Evolutionary conservation across 2,329 filamentous ascomycete genomes (phyloP).

Genomic region (Phialocephala subalpina): DNA sequence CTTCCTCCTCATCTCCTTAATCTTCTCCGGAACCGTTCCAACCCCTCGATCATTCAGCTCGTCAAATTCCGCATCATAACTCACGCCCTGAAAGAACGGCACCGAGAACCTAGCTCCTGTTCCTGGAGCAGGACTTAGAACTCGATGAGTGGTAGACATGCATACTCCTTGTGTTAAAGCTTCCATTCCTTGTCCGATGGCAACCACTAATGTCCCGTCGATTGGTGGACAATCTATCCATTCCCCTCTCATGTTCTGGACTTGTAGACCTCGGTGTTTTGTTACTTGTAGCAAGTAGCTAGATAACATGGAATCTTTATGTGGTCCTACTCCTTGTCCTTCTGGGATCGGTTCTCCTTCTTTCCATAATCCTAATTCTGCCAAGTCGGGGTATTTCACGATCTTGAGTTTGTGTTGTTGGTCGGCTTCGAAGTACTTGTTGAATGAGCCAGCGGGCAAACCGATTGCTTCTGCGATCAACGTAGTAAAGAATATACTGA

Average conservation of each 20-base stretch:
- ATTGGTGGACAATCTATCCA: slow-evolving; percentile 88
- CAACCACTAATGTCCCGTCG: slow-evolving; percentile 81
- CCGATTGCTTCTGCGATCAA: slow-evolving; percentile 87
- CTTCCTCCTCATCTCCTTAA: slow-evolving; percentile 66
- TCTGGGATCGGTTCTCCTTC: slow-evolving; percentile 45
- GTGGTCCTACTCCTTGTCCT: slow-evolving; percentile 75
- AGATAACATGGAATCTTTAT: slow-evolving; percentile 87
- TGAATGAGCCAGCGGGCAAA: slow-evolving; percentile 73
- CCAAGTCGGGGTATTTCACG: slow-evolving; percentile 81
- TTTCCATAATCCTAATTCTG: slow-evolving; percentile 59
- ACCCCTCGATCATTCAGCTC: slow-evolving; percentile 56
- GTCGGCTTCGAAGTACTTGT: slow-evolving; percentile 76
- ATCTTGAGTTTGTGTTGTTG: slow-evolving; percentile 89
- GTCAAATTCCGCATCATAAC: slow-evolving; percentile 80
- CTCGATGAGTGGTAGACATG: slow-evolving; percentile 82
- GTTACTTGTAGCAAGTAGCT: slow-evolving; percentile 84
- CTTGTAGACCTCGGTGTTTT: slow-evolving; percentile 79
- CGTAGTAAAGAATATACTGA: slow-evolving; percentile 78
- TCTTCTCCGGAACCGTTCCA: slow-evolving; percentile 62
- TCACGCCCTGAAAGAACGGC: slow-evolving; percentile 89
- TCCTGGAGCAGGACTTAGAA: slow-evolving; percentile 76
- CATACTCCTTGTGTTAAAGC: slow-evolving; percentile 86
- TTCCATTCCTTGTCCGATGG: slow-evolving; percentile 87
- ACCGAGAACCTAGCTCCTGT: slow-evolving; percentile 79
- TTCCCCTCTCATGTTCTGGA: slow-evolving; percentile 78